Evolutionary conservation across 2,329 filamentous ascomycete genomes (phyloP).

Genomic region (Hypoxylon rubiginosum): DNA sequence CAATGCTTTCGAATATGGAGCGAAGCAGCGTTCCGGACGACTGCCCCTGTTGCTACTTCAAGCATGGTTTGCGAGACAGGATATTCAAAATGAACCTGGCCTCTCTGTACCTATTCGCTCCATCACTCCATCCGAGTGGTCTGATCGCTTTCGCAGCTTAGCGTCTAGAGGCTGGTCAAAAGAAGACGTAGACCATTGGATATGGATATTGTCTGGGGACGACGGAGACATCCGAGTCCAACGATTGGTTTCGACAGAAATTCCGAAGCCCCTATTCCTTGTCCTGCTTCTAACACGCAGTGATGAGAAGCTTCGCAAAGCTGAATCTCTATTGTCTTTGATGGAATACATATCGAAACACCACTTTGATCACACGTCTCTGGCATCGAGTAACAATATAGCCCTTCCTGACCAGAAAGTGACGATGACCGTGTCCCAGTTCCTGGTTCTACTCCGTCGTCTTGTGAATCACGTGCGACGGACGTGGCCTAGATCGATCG

Average conservation of each 20-base stretch:
- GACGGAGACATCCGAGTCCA: conserved; percentile 54
- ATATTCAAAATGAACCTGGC: conserved; percentile 38
- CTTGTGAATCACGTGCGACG: conserved; percentile 45
- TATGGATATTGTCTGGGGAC: conserved; percentile 57
- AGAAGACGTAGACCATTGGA: conserved; percentile 56
- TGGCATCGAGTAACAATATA: not conserved
- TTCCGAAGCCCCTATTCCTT: conserved; percentile 57
- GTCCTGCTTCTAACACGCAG: conserved; percentile 54
- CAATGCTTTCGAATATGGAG: conserved; percentile 25
- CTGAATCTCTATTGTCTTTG: conserved; percentile 51
- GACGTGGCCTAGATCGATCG: conserved; percentile 49
- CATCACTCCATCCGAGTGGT: conserved; percentile 49
- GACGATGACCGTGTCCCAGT: conserved; percentile 40
- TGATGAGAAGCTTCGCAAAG: conserved; percentile 52
- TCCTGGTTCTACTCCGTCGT: conserved; percentile 46
- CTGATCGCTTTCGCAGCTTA: conserved; percentile 49
- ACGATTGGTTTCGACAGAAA: conserved; percentile 53
- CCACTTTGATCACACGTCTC: conserved; percentile 15
- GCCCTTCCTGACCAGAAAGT: conserved; percentile 8
- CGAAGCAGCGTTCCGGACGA: conserved; percentile 44
- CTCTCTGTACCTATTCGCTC: conserved; percentile 30
- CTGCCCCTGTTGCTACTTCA: conserved; percentile 50
- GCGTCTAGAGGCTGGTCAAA: conserved; percentile 52
- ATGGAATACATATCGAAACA: conserved; percentile 52
- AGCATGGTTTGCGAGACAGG: conserved; percentile 42